These are phyloP conservation scores for Akanthomyces uredinophilus DNA, from an alignment of 2,329 filamentous ascomycete genomes.

Conservation along the genomic window DNA sequence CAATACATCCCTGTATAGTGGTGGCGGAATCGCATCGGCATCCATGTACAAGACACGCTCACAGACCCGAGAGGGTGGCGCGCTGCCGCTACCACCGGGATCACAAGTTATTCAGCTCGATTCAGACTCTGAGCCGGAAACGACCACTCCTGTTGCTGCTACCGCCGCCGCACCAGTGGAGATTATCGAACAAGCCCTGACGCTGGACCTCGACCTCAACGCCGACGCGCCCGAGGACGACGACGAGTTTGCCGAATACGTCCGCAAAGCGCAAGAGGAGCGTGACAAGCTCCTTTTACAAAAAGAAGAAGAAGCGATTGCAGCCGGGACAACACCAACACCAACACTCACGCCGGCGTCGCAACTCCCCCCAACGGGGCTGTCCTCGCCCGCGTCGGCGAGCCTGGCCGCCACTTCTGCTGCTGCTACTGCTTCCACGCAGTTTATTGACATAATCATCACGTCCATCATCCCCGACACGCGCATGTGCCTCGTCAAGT, in stretches of 20 bases:
- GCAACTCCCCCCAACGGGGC: not conserved
- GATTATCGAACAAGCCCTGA: not conserved
- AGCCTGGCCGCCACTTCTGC: not conserved
- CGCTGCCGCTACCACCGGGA: not conserved
- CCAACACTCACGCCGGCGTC: not conserved
- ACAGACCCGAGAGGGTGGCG: not conserved
- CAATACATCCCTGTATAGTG: not conserved
- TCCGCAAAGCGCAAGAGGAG: slow-evolving; percentile 35
- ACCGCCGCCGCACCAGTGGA: slow-evolving; percentile 19
- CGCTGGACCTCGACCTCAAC: slow-evolving; percentile 15
- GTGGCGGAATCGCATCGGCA: not conserved
- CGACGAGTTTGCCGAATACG: slow-evolving; percentile 42
- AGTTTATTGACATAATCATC: slow-evolving; percentile 39
- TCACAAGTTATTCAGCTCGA: slow-evolving; percentile 27
- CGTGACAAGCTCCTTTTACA: slow-evolving; percentile 19
- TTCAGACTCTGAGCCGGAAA: slow-evolving; percentile 24
- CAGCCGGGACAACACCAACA: slow-evolving; percentile 14
- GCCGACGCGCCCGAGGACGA: slow-evolving; percentile 26
- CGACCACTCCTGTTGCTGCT: slow-evolving; percentile 4
- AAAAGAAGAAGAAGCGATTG: slow-evolving; percentile 16
- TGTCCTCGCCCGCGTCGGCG: slow-evolving; percentile 9
- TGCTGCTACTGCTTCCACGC: not conserved
- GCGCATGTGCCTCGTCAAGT: slow-evolving; percentile 51
- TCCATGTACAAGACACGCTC: not conserved
- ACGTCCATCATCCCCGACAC: slow-evolving; percentile 60